phyloP scores from a whole-genome alignment of 1,284 basidiomycete genomes.

The Cystobasidium slooffiae region DNA sequence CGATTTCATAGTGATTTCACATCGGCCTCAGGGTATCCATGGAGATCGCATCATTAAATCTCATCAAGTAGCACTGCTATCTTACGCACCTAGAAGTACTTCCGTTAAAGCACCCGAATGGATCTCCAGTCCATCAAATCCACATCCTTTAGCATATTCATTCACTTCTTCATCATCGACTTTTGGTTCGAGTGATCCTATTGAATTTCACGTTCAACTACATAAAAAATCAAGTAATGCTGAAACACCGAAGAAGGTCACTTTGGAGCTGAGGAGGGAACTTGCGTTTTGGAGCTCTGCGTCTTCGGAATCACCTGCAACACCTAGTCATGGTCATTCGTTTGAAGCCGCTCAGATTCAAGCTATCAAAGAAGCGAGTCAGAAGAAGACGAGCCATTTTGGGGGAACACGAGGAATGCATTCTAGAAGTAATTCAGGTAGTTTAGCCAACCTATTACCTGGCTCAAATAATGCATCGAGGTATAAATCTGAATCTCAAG shows the following conservation, averaged over 20 bases:
- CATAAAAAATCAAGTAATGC: constrained; percentile 1
- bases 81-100: not conserved
- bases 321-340: not conserved
- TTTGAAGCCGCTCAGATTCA: not conserved
- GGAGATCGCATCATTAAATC: constrained; percentile 41
- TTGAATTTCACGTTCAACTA: constrained; percentile 43
- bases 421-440: constrained; percentile 7
- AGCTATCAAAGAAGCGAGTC: not conserved
- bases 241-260: constrained; percentile 41
- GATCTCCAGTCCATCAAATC: not conserved
- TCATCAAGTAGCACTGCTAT: constrained; percentile 45
- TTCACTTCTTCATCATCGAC: constrained; percentile 25
- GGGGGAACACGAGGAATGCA: constrained; percentile 13
- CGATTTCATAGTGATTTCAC: constrained; percentile 41
- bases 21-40: constrained; percentile 35
- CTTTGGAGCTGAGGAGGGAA: constrained; percentile 38
- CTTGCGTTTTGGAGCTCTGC: constrained; percentile 19
- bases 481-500: not conserved
- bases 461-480: not conserved
- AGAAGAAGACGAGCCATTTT: not conserved
- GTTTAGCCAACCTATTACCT: not conserved
- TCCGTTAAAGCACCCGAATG: constrained; percentile 1
- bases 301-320: not conserved
- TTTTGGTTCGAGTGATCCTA: constrained; percentile 43
- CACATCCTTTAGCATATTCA: constrained; percentile 35